Evolutionary conservation across 345 rosid genomes (phyloP).

Genomic region (Boechera retrofracta): DNA sequence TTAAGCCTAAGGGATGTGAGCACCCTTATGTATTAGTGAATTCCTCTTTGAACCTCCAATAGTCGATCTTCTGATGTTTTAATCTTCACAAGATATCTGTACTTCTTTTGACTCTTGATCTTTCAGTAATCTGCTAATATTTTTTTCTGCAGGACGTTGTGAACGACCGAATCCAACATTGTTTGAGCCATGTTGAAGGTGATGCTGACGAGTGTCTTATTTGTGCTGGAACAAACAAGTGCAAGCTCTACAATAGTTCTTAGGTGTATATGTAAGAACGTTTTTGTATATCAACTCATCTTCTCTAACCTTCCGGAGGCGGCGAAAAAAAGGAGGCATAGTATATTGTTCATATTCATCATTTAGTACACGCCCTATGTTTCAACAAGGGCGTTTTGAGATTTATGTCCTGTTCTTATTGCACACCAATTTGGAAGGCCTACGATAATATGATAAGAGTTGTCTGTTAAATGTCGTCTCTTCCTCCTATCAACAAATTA

Average conservation of each 20-base stretch:
- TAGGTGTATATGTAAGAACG: constrained; percentile 31
- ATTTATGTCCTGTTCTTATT: neutral
- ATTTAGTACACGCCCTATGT: constrained; percentile 15
- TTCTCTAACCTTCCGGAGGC: constrained; percentile 10
- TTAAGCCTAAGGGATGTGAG: neutral
- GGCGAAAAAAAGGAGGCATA: constrained; percentile 7
- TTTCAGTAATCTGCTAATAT: neutral
- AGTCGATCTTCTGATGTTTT: neutral
- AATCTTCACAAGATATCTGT: constrained; percentile 2
- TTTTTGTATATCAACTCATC: constrained; percentile 22
- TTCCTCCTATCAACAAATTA: constrained; percentile 8
- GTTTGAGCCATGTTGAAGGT: constrained; percentile 77
- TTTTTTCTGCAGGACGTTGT: constrained; percentile 66
- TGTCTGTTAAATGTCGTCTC: neutral
- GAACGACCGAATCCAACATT: constrained; percentile 79
- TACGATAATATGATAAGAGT: neutral
- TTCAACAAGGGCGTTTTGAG: neutral
- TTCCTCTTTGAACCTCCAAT: constrained; percentile 7
- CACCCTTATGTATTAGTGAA: constrained; percentile 1
- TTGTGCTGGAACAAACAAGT: constrained; percentile 84
- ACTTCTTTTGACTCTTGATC: constrained; percentile 12
- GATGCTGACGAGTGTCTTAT: constrained; percentile 73
- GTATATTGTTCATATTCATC: constrained; percentile 19
- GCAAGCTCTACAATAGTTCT: constrained; percentile 65
- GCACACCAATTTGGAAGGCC: neutral